Conservation (phyloP, 2,329 filamentous ascomycete genomes). For the Botrytis aclada region DNA sequence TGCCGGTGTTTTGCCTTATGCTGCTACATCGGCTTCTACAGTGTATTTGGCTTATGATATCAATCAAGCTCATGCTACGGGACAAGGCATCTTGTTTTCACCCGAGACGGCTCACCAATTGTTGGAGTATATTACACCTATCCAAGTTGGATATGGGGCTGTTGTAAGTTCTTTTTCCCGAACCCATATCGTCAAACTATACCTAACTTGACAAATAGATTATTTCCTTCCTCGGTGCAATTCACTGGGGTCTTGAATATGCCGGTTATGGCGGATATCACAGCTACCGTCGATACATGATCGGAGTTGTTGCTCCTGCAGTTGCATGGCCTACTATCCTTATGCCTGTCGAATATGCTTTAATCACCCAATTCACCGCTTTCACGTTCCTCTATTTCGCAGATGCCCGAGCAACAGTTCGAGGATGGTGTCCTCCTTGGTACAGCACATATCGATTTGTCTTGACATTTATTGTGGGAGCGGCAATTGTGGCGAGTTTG, state of each 20-base stretch:
- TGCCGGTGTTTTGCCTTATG: slow-evolving; percentile 79
- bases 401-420: slow-evolving; percentile 68
- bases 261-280: slow-evolving; percentile 64
- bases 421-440: slow-evolving; percentile 81
- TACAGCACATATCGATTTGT: slow-evolving; percentile 89
- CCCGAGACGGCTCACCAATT: slow-evolving; percentile 67
- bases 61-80: slow-evolving; percentile 61
- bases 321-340: slow-evolving; percentile 88
- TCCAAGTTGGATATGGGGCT: slow-evolving; percentile 89
- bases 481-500: slow-evolving; percentile 75
- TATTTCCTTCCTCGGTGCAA: slow-evolving; percentile 87
- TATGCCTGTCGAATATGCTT: slow-evolving; percentile 77
- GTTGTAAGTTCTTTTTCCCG: slow-evolving; percentile 53
- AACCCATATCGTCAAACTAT: neutral
- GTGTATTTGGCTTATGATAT: slow-evolving; percentile 81
- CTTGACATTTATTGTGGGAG: slow-evolving; percentile 83
- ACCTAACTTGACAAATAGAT: slow-evolving; percentile 51
- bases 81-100: slow-evolving; percentile 61
- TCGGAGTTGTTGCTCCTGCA: slow-evolving; percentile 74
- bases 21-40: slow-evolving; percentile 79
- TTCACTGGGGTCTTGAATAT: slow-evolving; percentile 91
- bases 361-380: slow-evolving; percentile 80
- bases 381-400: slow-evolving; percentile 86
- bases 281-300: slow-evolving; percentile 76
- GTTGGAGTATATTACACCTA: slow-evolving; percentile 73